Base-by-base conservation (phyloP, 257 asterid species). In the Leptodermis oblonga region DNA sequence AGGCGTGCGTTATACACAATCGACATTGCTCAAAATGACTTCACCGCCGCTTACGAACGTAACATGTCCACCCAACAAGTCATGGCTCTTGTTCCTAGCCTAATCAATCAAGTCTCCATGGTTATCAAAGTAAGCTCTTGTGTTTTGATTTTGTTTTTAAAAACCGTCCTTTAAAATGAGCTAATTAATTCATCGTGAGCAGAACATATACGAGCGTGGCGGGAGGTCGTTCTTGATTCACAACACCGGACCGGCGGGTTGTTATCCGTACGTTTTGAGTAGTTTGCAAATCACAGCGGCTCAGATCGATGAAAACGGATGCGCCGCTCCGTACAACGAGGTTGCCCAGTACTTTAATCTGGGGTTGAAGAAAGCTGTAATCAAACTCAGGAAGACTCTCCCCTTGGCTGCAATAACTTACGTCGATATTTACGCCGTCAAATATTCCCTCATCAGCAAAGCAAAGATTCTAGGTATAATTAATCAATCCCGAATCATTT, bases 1-100 rank as follows among this genome's bases (percentile, higher is more conserved):
- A 66, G 85, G 5, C 63, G 77, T 43, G 96, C 90, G 36, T 64
- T 91, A 15, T 91, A 91, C 82, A 73, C 90, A 0, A 87, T 91
- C 5, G 96, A 91, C 79, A 85, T 91, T 7, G 96, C 95, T 71
- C 96, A 91, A 61, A 91, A 91, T 72, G 97, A 91, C 75, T 89
- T 91, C 68, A 81, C 88, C 20, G 87, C 90, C 63, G 97, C 96
- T 13, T 89, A 86, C 70, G 80, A 82, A 39, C 88, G 86, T 73
- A 86, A 87, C 75, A 68, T 88, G 82, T 46, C 96, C 17, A 77
- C 80, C 14, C 84, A 82, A 5, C 84, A 91, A 83, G 97, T 88
- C 0, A 83, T 83, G 76, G 91, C 87, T 1, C 87, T 84, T 67
- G 91, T 88, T 13, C 95, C 96, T 63, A 86, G 84, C 79, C 76